Percentiles rank a stretch among this genome's conserved stretches.
Conservation (phyloP, 2,329 filamentous ascomycete genomes). For the Fusarium fujikuroi region DNA sequence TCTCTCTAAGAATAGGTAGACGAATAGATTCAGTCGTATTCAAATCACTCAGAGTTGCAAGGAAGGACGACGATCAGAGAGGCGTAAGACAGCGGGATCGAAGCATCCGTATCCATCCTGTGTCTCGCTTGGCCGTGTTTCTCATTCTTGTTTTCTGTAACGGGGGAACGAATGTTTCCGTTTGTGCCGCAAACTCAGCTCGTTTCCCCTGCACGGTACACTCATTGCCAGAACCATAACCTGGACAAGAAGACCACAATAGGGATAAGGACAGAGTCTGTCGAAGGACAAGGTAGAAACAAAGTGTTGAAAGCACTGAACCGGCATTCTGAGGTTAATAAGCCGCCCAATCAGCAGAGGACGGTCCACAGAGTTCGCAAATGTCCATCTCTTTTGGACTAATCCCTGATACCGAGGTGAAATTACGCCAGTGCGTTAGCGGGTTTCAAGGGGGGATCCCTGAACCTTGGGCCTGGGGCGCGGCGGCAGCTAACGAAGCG, state of each 20-base stretch:
- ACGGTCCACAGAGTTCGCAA: constrained; percentile 16
- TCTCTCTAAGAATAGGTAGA: constrained; percentile 27
- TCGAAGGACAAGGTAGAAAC: constrained; percentile 19
- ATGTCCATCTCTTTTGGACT: constrained; percentile 32
- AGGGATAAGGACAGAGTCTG: constrained; percentile 8
- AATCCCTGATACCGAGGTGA: constrained; percentile 60
- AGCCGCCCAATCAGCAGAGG: constrained; percentile 28
- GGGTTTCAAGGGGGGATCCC: constrained; percentile 64
- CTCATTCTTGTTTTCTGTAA: constrained; percentile 6
- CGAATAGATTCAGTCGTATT: constrained; percentile 4
- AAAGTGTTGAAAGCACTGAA: constrained; percentile 17
- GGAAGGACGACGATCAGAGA: constrained; percentile 16
- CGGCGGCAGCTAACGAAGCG: constrained; percentile 41
- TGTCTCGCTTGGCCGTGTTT: constrained; percentile 25
- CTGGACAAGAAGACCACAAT: constrained; percentile 10
- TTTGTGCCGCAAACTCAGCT: constrained; percentile 23
- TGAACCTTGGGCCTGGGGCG: constrained; percentile 36
- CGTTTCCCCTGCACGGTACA: constrained; percentile 23
- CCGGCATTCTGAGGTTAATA: constrained; percentile 15
- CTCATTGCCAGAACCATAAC: constrained; percentile 12
- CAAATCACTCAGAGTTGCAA: not conserved
- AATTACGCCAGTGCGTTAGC: constrained; percentile 60
- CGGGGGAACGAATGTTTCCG: constrained; percentile 36
- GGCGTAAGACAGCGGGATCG: constrained; percentile 14
- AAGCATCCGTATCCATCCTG: constrained; percentile 2